Base-by-base conservation (phyloP, 2,329 filamentous ascomycete species). In the Colletotrichum destructivum region DNA sequence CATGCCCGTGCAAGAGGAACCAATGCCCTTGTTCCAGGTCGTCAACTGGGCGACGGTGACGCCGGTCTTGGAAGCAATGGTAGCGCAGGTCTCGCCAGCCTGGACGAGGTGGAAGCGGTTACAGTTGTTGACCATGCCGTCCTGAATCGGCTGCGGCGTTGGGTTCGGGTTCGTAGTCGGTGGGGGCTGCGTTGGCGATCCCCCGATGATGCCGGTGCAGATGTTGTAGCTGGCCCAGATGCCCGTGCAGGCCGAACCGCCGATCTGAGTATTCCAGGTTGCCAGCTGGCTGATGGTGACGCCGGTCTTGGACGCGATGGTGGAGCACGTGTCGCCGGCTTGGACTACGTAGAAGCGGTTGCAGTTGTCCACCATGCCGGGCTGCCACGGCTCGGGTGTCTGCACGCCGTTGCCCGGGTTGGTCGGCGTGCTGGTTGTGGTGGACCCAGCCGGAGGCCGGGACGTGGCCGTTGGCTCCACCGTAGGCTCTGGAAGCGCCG, bases 21-120 rank as follows among this genome's bases (percentile, higher is more conserved):
- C 52, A 47, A 66, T 66, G n/a, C 57, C 62, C 13, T 35, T 47
- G 49, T 71, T 71, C 62, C 62, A 71, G 31, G 31, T 11, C 11
- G 16, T 55, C 47, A 71, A 49, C 62, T 66, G 62, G 2, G 62
- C 55, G 82, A 84, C 62, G 79, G 86, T 74, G 47, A 71, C 52
- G 21, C 68, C 56, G 51, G 23, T 65, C 47, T 56, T 66, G n/a
- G 12, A 26, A 12, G 68, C 68, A 16, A 71, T 42, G 8, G 49
- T 47, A 8, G 47, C 56, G 62, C 62, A 71, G 11, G 7, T 4
- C 12, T 66, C 68, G 23, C 68, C 68, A 2, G 55, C 47, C 21
- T 55, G 21, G 55, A 66, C 26, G 38, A 51, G 35, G 68, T 71
- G 62, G 18, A 31, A 62, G 16, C 49, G 40, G 21, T 66, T 31